Evolutionary conservation across 495 filamentous ascomycete species (phyloP).

Genomic region (Aspergillus sclerotiicarbonarius): DNA sequence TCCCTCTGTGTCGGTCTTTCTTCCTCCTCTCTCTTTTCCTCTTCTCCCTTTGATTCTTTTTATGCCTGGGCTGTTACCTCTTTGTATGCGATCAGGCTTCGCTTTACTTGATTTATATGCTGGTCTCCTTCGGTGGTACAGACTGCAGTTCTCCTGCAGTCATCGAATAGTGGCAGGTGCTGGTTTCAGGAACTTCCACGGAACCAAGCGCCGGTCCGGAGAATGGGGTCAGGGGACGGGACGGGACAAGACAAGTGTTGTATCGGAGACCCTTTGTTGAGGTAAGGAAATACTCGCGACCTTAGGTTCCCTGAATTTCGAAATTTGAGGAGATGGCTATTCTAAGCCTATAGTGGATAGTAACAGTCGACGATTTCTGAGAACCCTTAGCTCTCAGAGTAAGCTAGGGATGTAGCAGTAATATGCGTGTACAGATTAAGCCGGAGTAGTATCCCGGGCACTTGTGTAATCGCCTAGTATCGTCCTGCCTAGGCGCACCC

Average conservation of each 20-base stretch:
- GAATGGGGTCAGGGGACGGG: not conserved
- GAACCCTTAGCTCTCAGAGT: slow-evolving; percentile 2
- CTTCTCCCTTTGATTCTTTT: not conserved
- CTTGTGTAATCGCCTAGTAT: slow-evolving; percentile 11
- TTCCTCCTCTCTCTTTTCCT: not conserved
- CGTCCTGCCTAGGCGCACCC: slow-evolving; percentile 4
- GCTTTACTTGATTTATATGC: not conserved
- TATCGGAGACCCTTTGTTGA: not conserved
- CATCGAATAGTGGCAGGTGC: not conserved
- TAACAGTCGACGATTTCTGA: not conserved
- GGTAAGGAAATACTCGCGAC: not conserved
- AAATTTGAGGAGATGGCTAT: no score
- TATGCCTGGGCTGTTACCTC: not conserved
- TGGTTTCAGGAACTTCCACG: not conserved
- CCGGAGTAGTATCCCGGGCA: slow-evolving; percentile 6
- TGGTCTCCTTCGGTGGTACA: not conserved
- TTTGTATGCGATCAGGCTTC: not conserved
- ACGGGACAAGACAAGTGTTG: not conserved
- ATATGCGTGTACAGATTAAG: slow-evolving; percentile 1
- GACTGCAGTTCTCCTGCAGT: not conserved
- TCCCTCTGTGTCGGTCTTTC: not conserved
- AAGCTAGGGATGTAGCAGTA: slow-evolving; percentile 14
- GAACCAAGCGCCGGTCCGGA: not conserved
- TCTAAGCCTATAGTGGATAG: not conserved
- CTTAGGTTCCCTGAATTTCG: not conserved